Evolutionary conservation across 257 asterid species (phyloP), one percentile per base, ranked within the genome.

Genomic region (Ilex aquifolium): DNA sequence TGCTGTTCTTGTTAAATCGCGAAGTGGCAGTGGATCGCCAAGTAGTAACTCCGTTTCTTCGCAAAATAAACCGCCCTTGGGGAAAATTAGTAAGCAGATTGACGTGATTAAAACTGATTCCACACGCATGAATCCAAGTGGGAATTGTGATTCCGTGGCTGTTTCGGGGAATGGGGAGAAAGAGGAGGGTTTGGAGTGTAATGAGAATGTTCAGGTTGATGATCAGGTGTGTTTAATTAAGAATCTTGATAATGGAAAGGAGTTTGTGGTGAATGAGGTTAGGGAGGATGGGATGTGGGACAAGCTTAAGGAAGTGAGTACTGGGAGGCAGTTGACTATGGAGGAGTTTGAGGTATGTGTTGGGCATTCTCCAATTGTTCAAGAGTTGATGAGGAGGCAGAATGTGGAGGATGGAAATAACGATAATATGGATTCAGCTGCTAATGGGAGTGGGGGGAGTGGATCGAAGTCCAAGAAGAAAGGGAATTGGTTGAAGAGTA

Each of bases 331-430:
- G 79, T 76, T 83, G 76, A 82, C 96, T n/a, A 79, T 84, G 87
- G 97, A 90, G 75, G 99, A 90, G 73, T 85, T 90, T 6, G 97
- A 93, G 82, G 81, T 90, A 88, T 80, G 83, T 57, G 94, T 93
- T 14, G 99, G 99, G 74, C 88, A 97, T 54, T 93, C 99, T 2
- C 99, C 99, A 0, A 93, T 93, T 39, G 96, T 93, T 30, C 99
- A 90, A 74, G 99, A 90, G 68, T 65, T 93, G 76, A 93, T 93
- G 99, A 87, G 99, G 80, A 72, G 99, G 71, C 97, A 90, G 76
- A 82, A 85, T 76, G 87, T 87, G 44, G 97, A 87, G 76, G 86
- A 90, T 59, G 84, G 94, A 65, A 80, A 71, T 67, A 77, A 76
- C 74, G 96, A 82, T 66, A 73, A 75, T 62, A 61, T 59, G 65